phyloP scores from a whole-genome alignment of 106 monocot genomes.

The Phalaenopsis equestris region DNA sequence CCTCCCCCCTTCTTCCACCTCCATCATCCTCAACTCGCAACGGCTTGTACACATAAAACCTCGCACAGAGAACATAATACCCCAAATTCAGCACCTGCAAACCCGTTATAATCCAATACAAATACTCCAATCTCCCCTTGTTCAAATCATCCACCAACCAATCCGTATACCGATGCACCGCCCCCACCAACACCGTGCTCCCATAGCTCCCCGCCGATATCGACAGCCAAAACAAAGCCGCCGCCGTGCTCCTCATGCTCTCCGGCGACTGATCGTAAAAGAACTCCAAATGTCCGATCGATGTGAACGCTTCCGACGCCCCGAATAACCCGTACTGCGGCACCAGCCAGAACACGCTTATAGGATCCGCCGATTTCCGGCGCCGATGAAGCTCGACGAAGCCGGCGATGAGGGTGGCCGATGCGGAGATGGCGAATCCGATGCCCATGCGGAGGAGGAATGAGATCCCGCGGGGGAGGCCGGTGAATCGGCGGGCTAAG shows the following conservation, averaged over 20 bases:
- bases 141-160: slow-evolving; percentile 76
- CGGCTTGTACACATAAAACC: slow-evolving; percentile 64
- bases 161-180: slow-evolving; percentile 49
- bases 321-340: slow-evolving; percentile 85
- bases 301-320: slow-evolving; percentile 61
- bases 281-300: slow-evolving; percentile 80
- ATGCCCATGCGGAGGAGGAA: slow-evolving; percentile 71
- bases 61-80: slow-evolving; percentile 49
- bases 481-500: slow-evolving; percentile 45
- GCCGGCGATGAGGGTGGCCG: slow-evolving; percentile 54
- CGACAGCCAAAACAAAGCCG: slow-evolving; percentile 69
- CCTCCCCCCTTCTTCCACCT: background rate
- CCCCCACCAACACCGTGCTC: slow-evolving; percentile 47
- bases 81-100: slow-evolving; percentile 46
- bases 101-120: slow-evolving; percentile 64
- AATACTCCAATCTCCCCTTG: slow-evolving; percentile 56
- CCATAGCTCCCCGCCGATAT: slow-evolving; percentile 66
- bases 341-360: slow-evolving; percentile 59
- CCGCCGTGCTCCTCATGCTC: slow-evolving; percentile 83
- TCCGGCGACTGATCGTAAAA: slow-evolving; percentile 89
- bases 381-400: slow-evolving; percentile 48
- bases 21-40: background rate
- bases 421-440: slow-evolving; percentile 47
- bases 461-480: slow-evolving; percentile 58
- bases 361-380: slow-evolving; percentile 6